Percentiles rank a stretch among this genome's conserved stretches.
phyloP scores from a whole-genome alignment of 371 early-diverging fungal genomes.

The Mucor lusitanicus region DNA sequence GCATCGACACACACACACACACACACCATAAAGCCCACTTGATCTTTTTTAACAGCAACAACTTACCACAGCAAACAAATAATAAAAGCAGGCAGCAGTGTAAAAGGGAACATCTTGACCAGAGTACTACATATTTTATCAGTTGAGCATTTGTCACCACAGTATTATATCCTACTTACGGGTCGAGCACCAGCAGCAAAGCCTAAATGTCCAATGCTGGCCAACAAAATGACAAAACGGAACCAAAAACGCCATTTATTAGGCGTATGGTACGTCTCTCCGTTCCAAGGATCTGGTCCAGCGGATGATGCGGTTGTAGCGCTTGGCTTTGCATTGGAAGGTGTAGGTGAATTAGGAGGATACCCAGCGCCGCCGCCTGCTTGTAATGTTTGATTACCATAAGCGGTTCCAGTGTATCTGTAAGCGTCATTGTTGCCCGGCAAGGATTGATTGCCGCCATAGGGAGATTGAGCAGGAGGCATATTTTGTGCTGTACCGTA shows the following conservation, averaged over 20 bases:
- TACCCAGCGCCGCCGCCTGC: constrained; percentile 6
- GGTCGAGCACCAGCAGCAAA: constrained; percentile 53
- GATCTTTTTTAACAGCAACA: background rate
- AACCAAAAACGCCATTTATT: constrained; percentile 28
- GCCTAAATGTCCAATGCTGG: constrained; percentile 44
- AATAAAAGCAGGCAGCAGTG: constrained; percentile 39
- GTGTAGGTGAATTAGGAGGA: background rate
- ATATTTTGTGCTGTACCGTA: background rate
- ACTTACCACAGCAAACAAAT: constrained; percentile 45
- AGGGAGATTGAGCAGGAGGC: background rate
- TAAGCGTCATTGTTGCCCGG: constrained; percentile 19
- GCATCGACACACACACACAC: too few species aligned
- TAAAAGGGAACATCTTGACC: constrained; percentile 37
- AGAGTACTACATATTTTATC: constrained; percentile 24
- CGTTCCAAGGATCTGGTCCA: constrained; percentile 12
- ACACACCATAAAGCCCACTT: background rate
- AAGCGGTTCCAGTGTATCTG: constrained; percentile 28
- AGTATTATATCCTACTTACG: constrained; percentile 26
- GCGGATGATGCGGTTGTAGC: background rate
- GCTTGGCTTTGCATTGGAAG: background rate
- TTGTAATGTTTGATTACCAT: constrained; percentile 19
- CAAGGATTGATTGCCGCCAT: background rate
- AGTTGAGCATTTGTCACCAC: background rate
- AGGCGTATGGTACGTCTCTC: constrained; percentile 29
- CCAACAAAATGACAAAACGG: constrained; percentile 36